These are phyloP conservation scores for Solanum sejunctum DNA, from an alignment of 257 asterid genomes.

Conservation along the genomic window DNA sequence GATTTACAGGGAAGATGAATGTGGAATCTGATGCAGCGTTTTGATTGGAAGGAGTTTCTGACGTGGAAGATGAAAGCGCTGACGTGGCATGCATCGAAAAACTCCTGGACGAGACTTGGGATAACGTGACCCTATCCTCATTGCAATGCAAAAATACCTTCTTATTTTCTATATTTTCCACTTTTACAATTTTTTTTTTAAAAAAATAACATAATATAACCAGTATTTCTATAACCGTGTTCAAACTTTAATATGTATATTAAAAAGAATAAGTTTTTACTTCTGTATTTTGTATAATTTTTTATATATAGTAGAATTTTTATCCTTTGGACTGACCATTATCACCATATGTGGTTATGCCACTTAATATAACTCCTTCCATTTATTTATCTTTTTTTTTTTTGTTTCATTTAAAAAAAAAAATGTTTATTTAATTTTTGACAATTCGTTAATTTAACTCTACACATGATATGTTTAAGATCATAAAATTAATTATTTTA, in stretches of 20 bases:
- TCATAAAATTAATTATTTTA: too few relatives aligned
- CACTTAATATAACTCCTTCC: too few relatives aligned
- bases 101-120: slow-evolving; percentile 20
- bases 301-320: too few relatives aligned
- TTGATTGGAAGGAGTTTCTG: slow-evolving; percentile 25
- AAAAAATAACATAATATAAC: background rate
- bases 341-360: too few relatives aligned
- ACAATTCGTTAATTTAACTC: too few relatives aligned
- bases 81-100: slow-evolving; percentile 21
- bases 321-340: too few relatives aligned
- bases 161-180: background rate
- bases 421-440: too few relatives aligned
- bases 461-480: too few relatives aligned
- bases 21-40: slow-evolving; percentile 37
- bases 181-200: background rate
- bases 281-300: too few relatives aligned
- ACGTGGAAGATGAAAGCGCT: slow-evolving; percentile 36
- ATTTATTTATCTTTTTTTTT: background rate
- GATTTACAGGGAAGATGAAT: slow-evolving; percentile 14
- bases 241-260: too few relatives aligned
- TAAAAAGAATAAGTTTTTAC: too few relatives aligned
- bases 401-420: background rate
- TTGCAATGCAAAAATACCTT: background rate
- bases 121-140: slow-evolving; percentile 21
- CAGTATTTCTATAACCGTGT: too few relatives aligned